Evolutionary conservation across 305 asterid species (phyloP), one percentile per base, ranked within the genome.

Genomic region (Stenogyne calaminthoides): DNA sequence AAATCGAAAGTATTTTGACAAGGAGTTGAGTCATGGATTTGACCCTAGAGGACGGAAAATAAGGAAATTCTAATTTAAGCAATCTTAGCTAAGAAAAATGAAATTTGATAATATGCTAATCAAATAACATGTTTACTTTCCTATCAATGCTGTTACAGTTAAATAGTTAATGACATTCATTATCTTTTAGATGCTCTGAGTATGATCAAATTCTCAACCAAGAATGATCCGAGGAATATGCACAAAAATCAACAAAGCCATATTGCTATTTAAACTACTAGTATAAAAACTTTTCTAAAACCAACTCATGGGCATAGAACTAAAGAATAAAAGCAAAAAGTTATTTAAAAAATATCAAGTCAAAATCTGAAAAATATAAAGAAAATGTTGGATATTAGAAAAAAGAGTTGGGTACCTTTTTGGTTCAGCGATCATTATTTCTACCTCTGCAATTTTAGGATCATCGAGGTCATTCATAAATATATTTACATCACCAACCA

Each of bases 401-500:
- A n/a, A n/a, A n/a, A n/a, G n/a, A n/a, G n/a, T n/a, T n/a, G n/a
- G 9, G 19, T 82, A 94, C 98, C 97, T 85, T 65, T 82, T 88
- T 10, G 59, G 81, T 81, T 94, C 99, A 36, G 97, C 99, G 70
- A 94, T 88, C 97, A 94, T 94, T 74, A 94, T 94, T 82, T 94
- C 99, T 12, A 91, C 78, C 84, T 94, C 99, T 5, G 93, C 97
- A 72, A 81, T 73, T 54, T 82, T 86, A 63, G 88, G 73, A 80
- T 94, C 96, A 65, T 94, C 96, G 80, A 77, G 60, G 76, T 91
- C 98, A 86, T 89, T 91, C 94, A 93, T 75, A 72, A 91, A 93
- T 82, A 93, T 84, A 80, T 93, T 93, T 65, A 93, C 96, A 78
- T 93, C 98, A 71, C 98, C 98, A 76, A 89, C 89, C 97, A 93